A percentile compares a stretch with the other conserved stretches of the same genome.
Evolutionary conservation across 139 green algal genomes (phyloP).

Genomic region (Chlamydomonas incerta): DNA sequence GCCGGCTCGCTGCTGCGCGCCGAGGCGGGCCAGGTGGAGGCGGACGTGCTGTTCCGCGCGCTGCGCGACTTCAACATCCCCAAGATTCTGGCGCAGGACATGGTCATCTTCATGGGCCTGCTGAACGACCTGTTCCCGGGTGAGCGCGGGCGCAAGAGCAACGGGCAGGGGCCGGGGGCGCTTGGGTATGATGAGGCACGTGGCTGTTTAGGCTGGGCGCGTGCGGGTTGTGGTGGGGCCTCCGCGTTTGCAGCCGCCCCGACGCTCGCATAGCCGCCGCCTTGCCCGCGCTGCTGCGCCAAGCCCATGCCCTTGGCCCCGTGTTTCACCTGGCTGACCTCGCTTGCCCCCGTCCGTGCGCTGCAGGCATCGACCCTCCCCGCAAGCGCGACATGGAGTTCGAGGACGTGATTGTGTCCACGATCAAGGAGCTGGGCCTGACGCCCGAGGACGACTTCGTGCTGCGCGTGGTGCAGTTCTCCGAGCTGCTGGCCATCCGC

Average conservation of each 20-base stretch:
- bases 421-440: constrained; percentile 65
- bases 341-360: too few relatives aligned
- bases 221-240: too few relatives aligned
- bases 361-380: constrained; percentile 72
- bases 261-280: too few relatives aligned
- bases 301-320: too few relatives aligned
- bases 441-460: constrained; percentile 82
- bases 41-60: constrained; percentile 86
- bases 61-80: constrained; percentile 91
- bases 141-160: neutral
- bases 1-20: constrained; percentile 81
- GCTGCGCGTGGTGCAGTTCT: constrained; percentile 83
- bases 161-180: too few relatives aligned
- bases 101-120: constrained; percentile 90
- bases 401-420: constrained; percentile 75
- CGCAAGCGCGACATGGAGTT: constrained; percentile 80
- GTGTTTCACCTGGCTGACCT: too few relatives aligned
- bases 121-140: constrained; percentile 86
- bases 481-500: constrained; percentile 86
- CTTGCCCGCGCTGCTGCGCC: too few relatives aligned
- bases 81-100: constrained; percentile 86
- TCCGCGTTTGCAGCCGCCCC: too few relatives aligned
- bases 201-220: too few relatives aligned
- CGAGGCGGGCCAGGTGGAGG: constrained; percentile 86
- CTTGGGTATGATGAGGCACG: too few relatives aligned